Evolutionary conservation across 164 flowering plant genomes (phyloP).

Genomic region (Chimonanthus salicifolius): DNA sequence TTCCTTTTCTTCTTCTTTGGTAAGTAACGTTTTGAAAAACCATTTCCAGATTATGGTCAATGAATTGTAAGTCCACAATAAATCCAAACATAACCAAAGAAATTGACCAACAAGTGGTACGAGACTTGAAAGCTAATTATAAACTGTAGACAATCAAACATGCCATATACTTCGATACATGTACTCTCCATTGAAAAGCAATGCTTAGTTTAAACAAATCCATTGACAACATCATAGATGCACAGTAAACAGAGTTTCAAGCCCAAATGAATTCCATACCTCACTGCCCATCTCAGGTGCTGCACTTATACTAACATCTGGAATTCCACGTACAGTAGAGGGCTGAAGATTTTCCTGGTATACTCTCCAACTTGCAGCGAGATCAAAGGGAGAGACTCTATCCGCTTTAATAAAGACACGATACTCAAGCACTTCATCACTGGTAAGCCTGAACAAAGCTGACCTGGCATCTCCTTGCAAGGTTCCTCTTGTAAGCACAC

Average conservation of each 20-base stretch:
- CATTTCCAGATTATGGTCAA: not conserved
- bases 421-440: slow-evolving; percentile 66
- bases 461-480: slow-evolving; percentile 74
- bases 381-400: slow-evolving; percentile 93
- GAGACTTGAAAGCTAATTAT: not conserved
- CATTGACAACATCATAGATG: not conserved
- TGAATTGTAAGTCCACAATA: not conserved
- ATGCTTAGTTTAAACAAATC: not conserved
- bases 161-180: not conserved
- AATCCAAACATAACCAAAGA: not conserved
- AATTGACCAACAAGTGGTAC: not conserved
- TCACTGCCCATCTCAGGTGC: slow-evolving; percentile 41
- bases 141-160: not conserved
- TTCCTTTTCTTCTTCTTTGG: too few relatives aligned
- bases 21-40: not conserved
- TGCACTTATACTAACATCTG: slow-evolving; percentile 84
- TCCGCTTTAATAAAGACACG: slow-evolving; percentile 72
- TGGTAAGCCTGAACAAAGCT: slow-evolving; percentile 54
- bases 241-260: not conserved
- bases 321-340: slow-evolving; percentile 91
- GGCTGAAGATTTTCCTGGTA: slow-evolving; percentile 83
- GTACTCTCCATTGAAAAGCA: not conserved
- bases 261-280: slow-evolving; percentile 28
- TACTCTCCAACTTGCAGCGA: slow-evolving; percentile 98
- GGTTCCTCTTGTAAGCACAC: slow-evolving; percentile 56